Base-by-base conservation (phyloP, 805 yeast genomes). In the Hemisphaericaspora nanyangensis region DNA sequence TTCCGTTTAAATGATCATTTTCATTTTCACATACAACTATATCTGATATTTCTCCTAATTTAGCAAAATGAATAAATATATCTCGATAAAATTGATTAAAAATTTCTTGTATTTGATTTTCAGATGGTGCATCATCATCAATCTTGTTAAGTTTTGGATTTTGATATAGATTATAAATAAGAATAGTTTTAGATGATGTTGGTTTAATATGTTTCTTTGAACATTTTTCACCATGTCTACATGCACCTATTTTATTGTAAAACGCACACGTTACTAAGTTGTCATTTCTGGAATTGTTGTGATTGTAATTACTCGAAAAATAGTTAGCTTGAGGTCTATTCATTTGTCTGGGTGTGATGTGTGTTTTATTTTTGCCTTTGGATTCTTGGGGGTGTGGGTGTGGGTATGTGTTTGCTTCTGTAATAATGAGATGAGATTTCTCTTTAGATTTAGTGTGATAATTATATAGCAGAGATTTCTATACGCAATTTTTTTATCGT, bases 221-320 rank as follows among this genome's bases (percentile, higher is more conserved):
- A 52, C 98, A 90, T 50, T 82, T 82, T 42, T 82, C 89, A 0
- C 96, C 96, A 58, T 90, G 96, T 43, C 96, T 72, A 53, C 98
- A 90, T 0, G 96, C 95, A 0, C 98, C 98, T 22, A 88, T 85
- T 56, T 83, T 86, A 45, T 74, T 69, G 55, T 80, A 88, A 55
- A 89, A 89, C 28, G 77, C 66, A 47, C 82, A 76, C n/a, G 38
- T 22, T 16, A 41, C 29, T 6, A 26, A 17, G 24, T 18, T 35
- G 26, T 35, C 35, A 16, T 31, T 16, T 16, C 31, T 6, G 6
- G 17, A 13, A 28, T 11, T 8, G 6, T 8, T 16, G 31, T 13
- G 31, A 25, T n/a, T n/a, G n/a, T n/a, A n/a, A n/a, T n/a, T n/a
- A n/a, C n/a, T n/a, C 10, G 25, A 20, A 20, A 7, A 10, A 20